Evolutionary conservation across 2,329 filamentous ascomycete genomes (phyloP).

Genomic region (Pseudonectria buxi): DNA sequence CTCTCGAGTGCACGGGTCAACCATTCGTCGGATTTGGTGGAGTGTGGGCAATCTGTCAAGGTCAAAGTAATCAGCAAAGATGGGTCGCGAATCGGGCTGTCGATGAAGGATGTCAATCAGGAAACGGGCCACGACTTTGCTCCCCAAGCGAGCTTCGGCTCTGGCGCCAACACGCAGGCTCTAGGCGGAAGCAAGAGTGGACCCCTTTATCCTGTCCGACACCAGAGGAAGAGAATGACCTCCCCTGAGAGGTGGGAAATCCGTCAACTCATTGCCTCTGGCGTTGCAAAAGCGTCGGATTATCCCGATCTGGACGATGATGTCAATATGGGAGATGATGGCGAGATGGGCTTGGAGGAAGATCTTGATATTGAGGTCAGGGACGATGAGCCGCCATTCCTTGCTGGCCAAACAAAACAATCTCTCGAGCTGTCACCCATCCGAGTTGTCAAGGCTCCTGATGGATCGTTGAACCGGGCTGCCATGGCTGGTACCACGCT

Average conservation of each 20-base stretch:
- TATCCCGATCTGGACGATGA: conserved; percentile 94
- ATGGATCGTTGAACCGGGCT: conserved; percentile 94
- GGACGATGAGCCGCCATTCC: conserved; percentile 93
- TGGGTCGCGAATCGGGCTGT: conserved; percentile 72
- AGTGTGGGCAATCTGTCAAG: conserved; percentile 75
- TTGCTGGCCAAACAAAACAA: conserved; percentile 93
- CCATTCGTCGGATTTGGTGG: conserved; percentile 82
- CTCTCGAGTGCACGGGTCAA: conserved; percentile 83
- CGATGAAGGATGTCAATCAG: conserved; percentile 97
- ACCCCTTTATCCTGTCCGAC: conserved; percentile 39
- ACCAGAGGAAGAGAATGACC: conserved; percentile 84
- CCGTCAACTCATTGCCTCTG: conserved; percentile 89
- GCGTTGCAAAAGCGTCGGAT: conserved; percentile 84
- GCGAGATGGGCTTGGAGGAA: conserved; percentile 85
- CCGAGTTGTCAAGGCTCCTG: conserved; percentile 91
- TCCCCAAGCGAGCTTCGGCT: conserved; percentile 70
- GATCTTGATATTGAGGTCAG: conserved; percentile 95
- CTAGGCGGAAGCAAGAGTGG: conserved; percentile 57
- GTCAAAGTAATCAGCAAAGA: conserved; percentile 90
- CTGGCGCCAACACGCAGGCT: conserved; percentile 83
- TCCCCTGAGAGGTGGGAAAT: conserved; percentile 98
- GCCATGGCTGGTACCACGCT: conserved; percentile 88
- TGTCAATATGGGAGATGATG: conserved; percentile 83
- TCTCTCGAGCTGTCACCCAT: conserved; percentile 93
- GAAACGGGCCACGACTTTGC: conserved; percentile 75